Evolutionary conservation across 352 stramenopile genomes (phyloP), one percentile per base, ranked within the genome.

Genomic region (Phytophthora ohioensis): DNA sequence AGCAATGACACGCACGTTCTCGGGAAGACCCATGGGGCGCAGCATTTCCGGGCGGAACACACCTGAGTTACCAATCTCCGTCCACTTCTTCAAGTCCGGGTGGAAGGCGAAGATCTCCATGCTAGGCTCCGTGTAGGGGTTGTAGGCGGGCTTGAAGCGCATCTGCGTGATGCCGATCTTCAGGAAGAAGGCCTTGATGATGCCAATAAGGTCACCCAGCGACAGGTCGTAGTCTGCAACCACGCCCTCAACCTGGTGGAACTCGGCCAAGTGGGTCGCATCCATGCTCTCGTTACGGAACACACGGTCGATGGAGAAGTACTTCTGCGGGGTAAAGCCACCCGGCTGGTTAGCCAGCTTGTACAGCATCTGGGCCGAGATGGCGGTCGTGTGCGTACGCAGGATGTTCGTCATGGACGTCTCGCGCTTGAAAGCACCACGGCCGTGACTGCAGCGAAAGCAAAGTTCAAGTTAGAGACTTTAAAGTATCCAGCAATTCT

Each of bases 81-180:
- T 99, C 97, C 97, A 99, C 80, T 99, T 99, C 69, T 99, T 99
- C 52, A 99, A 84, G 80, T 99, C 98, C 42, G 98, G 97, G 85
- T 99, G 98, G 87, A 99, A 99, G 43, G 98, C 98, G 79, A 99
- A 99, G 77, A 99, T 99, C 80, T 99, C 98, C 98, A 99, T 99
- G 39, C 91, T 99, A 17, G 98, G 98, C 85, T 99, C 98, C 47
- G 98, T 99, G 91, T 99, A 99, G 36, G 98, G 98, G 82, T 99
- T 99, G 88, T 99, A 99, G 30, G 98, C 98, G 15, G 98, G 98
- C 88, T 99, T 99, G 92, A 99, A 99, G 79, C 98, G 97, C 76
- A 99, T 95, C 81, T 99, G 84, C 34, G 93, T 98, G 74, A 98
- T 98, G 53, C 94, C 94, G 39, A 98, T 98, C 79, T 99, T 99